Conservation (phyloP, 2,329 filamentous ascomycete species). For the Trichothecium sympodiale region DNA sequence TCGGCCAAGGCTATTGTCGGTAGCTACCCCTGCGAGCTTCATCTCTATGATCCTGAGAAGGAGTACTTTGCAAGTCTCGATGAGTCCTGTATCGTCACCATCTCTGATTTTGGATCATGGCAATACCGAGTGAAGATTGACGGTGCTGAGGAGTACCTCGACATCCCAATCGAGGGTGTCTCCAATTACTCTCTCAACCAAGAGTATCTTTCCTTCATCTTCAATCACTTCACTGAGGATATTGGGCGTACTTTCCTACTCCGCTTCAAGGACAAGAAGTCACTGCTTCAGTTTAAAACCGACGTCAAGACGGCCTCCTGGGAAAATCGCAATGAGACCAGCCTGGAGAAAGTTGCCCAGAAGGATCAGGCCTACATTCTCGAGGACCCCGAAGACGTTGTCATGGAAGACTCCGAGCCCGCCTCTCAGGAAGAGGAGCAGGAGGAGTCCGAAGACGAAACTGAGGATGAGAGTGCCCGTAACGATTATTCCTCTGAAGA, state of each 20-base stretch:
- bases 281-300: conserved; percentile 79
- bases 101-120: conserved; percentile 83
- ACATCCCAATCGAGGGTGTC: too few species aligned
- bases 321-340: conserved; percentile 90
- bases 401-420: conserved; percentile 65
- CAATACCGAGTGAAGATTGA: conserved; percentile 90
- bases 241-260: conserved; percentile 93
- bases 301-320: conserved; percentile 91
- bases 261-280: conserved; percentile 74
- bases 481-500: conserved; percentile 60
- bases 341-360: conserved; percentile 89
- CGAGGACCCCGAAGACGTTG: conserved; percentile 89
- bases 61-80: conserved; percentile 80
- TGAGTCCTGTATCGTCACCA: conserved; percentile 60
- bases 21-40: conserved; percentile 71
- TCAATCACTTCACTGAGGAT: conserved; percentile 86
- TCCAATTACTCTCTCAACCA: too few species aligned
- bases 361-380: conserved; percentile 89
- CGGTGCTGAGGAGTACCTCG: conserved; percentile 21
- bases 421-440: conserved; percentile 38
- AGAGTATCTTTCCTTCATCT: conserved; percentile 97
- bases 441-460: conserved; percentile 49
- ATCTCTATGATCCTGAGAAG: conserved; percentile 83
- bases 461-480: conserved; percentile 50
- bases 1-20: conserved; percentile 41